Base-by-base conservation (phyloP, 768 basidiomycete genomes). In the Pleurotus pulmonarius region DNA sequence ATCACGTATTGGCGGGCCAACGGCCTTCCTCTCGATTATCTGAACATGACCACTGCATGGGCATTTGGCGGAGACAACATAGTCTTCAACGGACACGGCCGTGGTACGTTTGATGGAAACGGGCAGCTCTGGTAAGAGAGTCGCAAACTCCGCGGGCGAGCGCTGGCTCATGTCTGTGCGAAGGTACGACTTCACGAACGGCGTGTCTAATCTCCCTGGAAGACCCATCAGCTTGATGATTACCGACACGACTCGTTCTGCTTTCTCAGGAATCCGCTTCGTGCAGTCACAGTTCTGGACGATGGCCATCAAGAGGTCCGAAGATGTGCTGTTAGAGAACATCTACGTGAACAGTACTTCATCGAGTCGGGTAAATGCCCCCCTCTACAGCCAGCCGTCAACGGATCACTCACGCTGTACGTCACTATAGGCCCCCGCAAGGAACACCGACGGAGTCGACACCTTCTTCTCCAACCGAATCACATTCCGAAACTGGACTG, bases 261-360 rank as follows among this genome's bases (percentile, higher is more conserved):
- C 64, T 3, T 69, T 74, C 52, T 60, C 63, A n/a, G 71, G 73
- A 20, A 60, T 74, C 40, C 68, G 70, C 48, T 71, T 77, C 47
- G 67, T 75, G 24, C 75, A 75, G 55, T 73, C 72, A 16, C 73
- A 74, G 56, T 73, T 74, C 59, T 77, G 75, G 75, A 74, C 75
- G 2, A 74, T 71, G 63, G 65, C 72, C 18, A 60, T 75, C 26
- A 68, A 66, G 34, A 56, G 64, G 22, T 71, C 73, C 16, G 64
- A 69, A 49, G 68, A 73, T 49, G 64, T 77, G 34, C 59, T 73
- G 22, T 62, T 75, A 57, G 67, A 71, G 48, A 67, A 70, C 39
- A 73, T 75, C 18, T 75, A 73, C 49, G 65, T 76, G 58, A 76
- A 74, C 53, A 72, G 69, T 12, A 74, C 73, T 1, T 69, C 69